phyloP scores from a whole-genome alignment of 1,139 yeast species.

The Hemisphaericaspora xylofermentans region DNA sequence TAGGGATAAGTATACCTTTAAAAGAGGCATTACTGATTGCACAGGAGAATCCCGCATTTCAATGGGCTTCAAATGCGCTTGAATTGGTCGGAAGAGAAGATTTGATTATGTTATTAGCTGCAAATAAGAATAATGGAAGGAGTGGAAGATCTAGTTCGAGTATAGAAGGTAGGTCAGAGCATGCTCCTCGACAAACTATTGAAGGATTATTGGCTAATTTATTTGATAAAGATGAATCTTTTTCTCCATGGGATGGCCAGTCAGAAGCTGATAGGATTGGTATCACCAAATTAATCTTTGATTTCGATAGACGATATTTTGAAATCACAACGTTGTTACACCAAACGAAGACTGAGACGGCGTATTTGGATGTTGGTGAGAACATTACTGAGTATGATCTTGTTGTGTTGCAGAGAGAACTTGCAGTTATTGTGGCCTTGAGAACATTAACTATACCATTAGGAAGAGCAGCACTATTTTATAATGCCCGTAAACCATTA shows the following conservation, averaged over 20 bases:
- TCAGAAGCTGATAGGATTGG: conserved; percentile 65
- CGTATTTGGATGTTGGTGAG: conserved; percentile 37
- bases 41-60: conserved; percentile 54
- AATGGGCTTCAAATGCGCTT: conserved; percentile 50
- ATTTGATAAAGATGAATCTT: conserved; percentile 46
- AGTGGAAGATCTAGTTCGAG: neutral
- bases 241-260: conserved; percentile 65
- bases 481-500: conserved; percentile 72
- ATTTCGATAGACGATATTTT: conserved; percentile 73
- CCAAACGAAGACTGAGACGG: conserved; percentile 63
- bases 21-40: conserved; percentile 58
- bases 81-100: conserved; percentile 70
- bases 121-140: neutral
- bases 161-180: neutral
- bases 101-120: conserved; percentile 36
- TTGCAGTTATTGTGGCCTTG: conserved; percentile 63
- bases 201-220: conserved; percentile 46
- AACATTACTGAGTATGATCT: conserved; percentile 56
- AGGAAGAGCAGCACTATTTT: conserved; percentile 75
- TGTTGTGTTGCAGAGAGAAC: conserved; percentile 56
- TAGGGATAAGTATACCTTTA: conserved; percentile 67
- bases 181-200: conserved; percentile 38
- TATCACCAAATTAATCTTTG: conserved; percentile 71
- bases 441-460: conserved; percentile 76
- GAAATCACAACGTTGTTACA: conserved; percentile 74